Conservation (phyloP, 495 filamentous ascomycete species). For the Trichoderma asperelloides region DNA sequence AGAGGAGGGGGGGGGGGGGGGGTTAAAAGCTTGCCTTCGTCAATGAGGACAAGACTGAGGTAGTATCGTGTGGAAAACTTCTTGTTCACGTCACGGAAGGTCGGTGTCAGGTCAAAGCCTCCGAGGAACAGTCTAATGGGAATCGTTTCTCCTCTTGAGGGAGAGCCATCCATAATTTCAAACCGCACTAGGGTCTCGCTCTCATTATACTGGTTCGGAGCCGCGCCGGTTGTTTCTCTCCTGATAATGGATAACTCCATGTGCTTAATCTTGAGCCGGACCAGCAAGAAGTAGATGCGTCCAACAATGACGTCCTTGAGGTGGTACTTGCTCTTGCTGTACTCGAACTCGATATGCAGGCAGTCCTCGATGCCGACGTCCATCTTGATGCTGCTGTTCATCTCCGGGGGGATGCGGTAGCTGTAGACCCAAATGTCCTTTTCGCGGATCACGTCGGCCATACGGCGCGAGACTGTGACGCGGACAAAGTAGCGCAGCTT, state of each 20-base stretch:
- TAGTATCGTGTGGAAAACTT: conserved; percentile 99
- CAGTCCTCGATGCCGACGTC: conserved; percentile 99
- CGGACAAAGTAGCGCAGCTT: conserved; percentile 97
- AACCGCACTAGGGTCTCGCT: conserved; percentile 97
- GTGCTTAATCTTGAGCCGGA: conserved; percentile 98
- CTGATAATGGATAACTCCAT: conserved; percentile 99
- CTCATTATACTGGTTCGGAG: conserved; percentile 99
- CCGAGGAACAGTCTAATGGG: conserved; percentile 96
- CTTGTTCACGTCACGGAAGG: conserved; percentile 99
- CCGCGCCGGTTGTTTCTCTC: conserved; percentile 88
- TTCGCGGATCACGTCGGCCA: conserved; percentile 96
- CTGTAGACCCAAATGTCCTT: conserved; percentile 99
- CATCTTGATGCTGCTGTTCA: conserved; percentile 99
- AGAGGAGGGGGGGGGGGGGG: not conserved
- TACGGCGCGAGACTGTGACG: conserved; percentile 89
- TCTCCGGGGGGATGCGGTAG: conserved; percentile 96
- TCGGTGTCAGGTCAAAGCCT: conserved; percentile 94
- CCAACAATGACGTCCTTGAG: conserved; percentile 99
- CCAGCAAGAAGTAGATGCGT: conserved; percentile 96
- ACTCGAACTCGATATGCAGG: conserved; percentile 98
- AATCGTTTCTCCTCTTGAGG: conserved; percentile 95
- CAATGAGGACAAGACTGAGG: conserved; percentile 89
- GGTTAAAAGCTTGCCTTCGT: conserved; percentile 59
- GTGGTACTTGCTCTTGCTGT: conserved; percentile 98
- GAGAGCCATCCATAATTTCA: conserved; percentile 99